Percentiles rank a stretch among this genome's conserved stretches.
Evolutionary conservation across 139 green algal genomes (phyloP).

Genomic region (Chlorella sp.): DNA sequence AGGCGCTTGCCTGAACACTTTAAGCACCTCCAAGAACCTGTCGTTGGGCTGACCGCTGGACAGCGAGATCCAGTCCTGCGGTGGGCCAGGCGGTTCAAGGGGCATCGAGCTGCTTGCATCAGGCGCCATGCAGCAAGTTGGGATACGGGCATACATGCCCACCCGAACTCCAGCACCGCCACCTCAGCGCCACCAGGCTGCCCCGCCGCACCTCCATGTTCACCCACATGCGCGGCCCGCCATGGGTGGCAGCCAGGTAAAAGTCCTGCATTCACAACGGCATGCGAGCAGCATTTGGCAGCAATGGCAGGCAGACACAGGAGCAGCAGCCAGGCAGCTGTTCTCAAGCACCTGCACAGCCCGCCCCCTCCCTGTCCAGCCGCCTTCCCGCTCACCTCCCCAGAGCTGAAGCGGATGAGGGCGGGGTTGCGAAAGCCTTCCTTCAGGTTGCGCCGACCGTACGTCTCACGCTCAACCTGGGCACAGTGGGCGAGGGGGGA

Average conservation of each 20-base stretch:
- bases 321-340: too few relatives aligned
- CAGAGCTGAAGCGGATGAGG: constrained; percentile 64
- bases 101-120: too few relatives aligned
- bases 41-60: constrained; percentile 48
- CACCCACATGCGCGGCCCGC: constrained; percentile 73
- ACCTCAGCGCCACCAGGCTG: too few relatives aligned
- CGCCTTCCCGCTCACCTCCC: neutral
- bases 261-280: constrained; percentile 69
- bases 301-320: too few relatives aligned
- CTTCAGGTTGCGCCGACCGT: constrained; percentile 45
- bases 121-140: too few relatives aligned
- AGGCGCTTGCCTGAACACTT: constrained; percentile 4
- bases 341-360: too few relatives aligned
- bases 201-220: constrained; percentile 86
- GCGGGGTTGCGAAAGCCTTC: constrained; percentile 61
- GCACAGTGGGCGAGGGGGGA: neutral
- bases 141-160: too few relatives aligned
- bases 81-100: too few relatives aligned
- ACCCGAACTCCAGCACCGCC: too few relatives aligned
- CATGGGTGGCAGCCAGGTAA: constrained; percentile 67
- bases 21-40: constrained; percentile 46
- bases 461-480: constrained; percentile 41
- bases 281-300: too few relatives aligned
- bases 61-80: constrained; percentile 58
- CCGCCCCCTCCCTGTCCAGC: too few relatives aligned